Conservation (phyloP, 495 filamentous ascomycete genomes). For the Talaromyces trachyspermus region DNA sequence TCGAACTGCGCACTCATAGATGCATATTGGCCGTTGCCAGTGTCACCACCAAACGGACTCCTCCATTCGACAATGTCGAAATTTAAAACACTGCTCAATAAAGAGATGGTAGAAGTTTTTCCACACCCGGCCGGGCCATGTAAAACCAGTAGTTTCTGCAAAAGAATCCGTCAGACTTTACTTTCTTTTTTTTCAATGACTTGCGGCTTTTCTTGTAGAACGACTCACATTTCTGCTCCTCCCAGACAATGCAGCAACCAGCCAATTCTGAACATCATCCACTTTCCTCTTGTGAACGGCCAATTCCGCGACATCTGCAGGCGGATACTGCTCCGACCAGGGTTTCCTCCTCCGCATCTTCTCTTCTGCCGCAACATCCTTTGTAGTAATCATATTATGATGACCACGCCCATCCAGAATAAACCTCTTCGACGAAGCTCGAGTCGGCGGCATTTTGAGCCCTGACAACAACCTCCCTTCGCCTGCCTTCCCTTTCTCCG, state of each 20-base stretch:
- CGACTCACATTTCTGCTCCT: conserved; percentile 34
- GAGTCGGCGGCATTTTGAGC: background rate
- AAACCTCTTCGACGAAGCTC: background rate
- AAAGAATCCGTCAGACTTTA: conserved; percentile 17
- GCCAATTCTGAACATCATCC: conserved; percentile 72
- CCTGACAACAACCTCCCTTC: background rate
- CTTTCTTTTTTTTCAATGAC: background rate
- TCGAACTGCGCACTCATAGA: conserved; percentile 75
- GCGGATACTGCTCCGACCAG: conserved; percentile 82
- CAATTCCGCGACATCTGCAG: conserved; percentile 66
- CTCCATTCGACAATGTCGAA: conserved; percentile 84
- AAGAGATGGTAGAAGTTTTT: conserved; percentile 78
- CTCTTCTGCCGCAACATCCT: background rate
- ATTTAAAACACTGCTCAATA: conserved; percentile 63
- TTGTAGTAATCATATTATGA: background rate
- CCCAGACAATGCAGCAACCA: conserved; percentile 64
- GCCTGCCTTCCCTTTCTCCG: background rate
- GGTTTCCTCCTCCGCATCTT: conserved; percentile 39
- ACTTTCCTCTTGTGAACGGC: conserved; percentile 94
- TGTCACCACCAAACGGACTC: conserved; percentile 61
- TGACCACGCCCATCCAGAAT: conserved; percentile 3
- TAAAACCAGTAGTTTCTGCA: conserved; percentile 68
- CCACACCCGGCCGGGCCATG: conserved; percentile 90
- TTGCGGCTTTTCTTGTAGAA: no score
- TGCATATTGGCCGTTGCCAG: conserved; percentile 47